Base-by-base conservation (phyloP, 495 filamentous ascomycete species). In the Talaromyces proteolyticus region DNA sequence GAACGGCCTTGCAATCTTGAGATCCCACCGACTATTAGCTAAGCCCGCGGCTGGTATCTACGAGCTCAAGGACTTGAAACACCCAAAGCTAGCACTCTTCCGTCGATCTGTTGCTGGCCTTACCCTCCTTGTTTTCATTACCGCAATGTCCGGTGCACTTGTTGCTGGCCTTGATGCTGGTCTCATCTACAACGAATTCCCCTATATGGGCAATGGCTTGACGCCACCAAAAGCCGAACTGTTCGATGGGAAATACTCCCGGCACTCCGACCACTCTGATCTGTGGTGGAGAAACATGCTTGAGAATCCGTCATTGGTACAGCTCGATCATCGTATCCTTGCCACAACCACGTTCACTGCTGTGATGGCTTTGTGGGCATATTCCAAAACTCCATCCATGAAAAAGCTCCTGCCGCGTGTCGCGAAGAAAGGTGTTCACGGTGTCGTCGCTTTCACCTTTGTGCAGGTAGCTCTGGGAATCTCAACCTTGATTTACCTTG, bases 171-270 rank as follows among this genome's bases (percentile, higher is more conserved):
- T 98, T 19, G 93, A 98, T 60, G 93, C 93, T 12, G 93, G 93
- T 11, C 72, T 98, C 14, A 96, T 98, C 61, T 98, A 98, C 73
- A 97, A 97, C 62, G 89, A 97, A 58, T 96, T 97, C 62, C 94
- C 94, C 1, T 88, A 78, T 60, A 98, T 98, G 93, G 93, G 94
- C 23, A 68, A 75, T 1, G 89, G 89, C 1, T 74, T 91, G 24
- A 73, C 86, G 3, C 93, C 93, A 8, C 94, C 93, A 1, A 80
- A 73, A 50, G 71, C 77, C 1, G 93, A 98, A 64, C 81, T 98
- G 7, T 89, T 89, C 58, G 81, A 87, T 57, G 69, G 79, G 38
- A 91, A 90, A 69, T 98, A 97, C 76, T 88, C 84, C 18, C 88
- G 88, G 45, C 77, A 75, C 42, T 73, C 81, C 37, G 90, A 95